A percentile compares a stretch with the other conserved stretches of the same genome.
phyloP scores from a whole-genome alignment of 306 rosid genomes.

The Prunus kanzakura region DNA sequence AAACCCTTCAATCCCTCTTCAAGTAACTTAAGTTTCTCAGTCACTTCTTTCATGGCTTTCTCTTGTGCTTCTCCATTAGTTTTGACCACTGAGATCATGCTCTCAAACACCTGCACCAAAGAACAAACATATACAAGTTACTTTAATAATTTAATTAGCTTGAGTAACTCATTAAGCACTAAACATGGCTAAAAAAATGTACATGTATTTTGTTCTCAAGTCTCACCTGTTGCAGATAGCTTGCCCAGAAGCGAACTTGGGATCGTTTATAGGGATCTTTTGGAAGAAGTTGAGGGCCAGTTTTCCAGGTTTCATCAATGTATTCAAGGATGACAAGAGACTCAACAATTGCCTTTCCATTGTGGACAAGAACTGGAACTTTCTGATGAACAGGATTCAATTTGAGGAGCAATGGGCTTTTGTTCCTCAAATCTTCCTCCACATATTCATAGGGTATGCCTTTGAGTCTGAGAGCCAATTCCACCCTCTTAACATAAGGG shows the following conservation, averaged over 20 bases:
- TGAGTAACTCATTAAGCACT: not conserved
- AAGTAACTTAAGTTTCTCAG: conserved; percentile 1
- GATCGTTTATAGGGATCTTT: conserved; percentile 19
- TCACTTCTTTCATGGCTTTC: not conserved
- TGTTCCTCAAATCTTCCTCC: conserved; percentile 23
- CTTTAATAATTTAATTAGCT: not conserved
- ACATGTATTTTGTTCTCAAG: not conserved
- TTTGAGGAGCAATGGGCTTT: conserved; percentile 20
- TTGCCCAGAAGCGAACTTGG: conserved; percentile 12
- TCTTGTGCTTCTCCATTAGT: conserved; percentile 13
- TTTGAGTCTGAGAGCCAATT: conserved; percentile 21
- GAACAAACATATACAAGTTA: not conserved
- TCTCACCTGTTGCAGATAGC: conserved; percentile 16
- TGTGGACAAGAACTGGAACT: conserved; percentile 26
- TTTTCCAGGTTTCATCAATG: conserved; percentile 22
- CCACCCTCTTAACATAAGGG: conserved; percentile 23
- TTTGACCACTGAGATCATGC: not conserved
- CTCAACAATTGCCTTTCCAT: conserved; percentile 18
- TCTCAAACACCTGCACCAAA: conserved; percentile 13
- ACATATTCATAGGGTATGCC: conserved; percentile 17
- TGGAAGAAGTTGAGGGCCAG: conserved; percentile 11
- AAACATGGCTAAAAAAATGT: not conserved
- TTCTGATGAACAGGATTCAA: conserved; percentile 10
- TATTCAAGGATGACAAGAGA: conserved; percentile 25
- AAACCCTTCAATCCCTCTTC: conserved; percentile 20